Evolutionary conservation across 78 protist genomes (phyloP).

Genomic region (Creolimax fragrantissima): DNA sequence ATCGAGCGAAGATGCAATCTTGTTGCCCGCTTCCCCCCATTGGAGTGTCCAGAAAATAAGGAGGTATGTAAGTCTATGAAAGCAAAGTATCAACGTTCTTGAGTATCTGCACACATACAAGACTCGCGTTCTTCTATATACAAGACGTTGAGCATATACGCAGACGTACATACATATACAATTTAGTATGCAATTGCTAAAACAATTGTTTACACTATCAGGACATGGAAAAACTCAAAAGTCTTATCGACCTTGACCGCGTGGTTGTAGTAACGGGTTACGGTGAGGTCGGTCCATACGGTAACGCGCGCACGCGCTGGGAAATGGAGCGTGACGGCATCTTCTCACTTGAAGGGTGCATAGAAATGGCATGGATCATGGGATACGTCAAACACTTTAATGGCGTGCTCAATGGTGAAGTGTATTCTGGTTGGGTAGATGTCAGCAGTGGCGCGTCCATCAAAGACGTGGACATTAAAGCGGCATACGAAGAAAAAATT

Average conservation of each 20-base stretch:
- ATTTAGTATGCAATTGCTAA: not conserved
- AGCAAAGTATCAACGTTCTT: not conserved
- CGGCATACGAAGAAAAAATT: slow-evolving; percentile 25
- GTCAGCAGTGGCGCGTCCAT: slow-evolving; percentile 29
- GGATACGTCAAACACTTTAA: slow-evolving; percentile 31
- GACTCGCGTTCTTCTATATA: not conserved
- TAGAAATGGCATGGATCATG: slow-evolving; percentile 63
- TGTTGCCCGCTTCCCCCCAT: not conserved
- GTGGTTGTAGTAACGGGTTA: slow-evolving; percentile 47
- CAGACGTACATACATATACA: not conserved
- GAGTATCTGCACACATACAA: not conserved
- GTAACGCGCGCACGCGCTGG: slow-evolving; percentile 45
- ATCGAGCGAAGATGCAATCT: not conserved
- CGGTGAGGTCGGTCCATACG: slow-evolving; percentile 72
- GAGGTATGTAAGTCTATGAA: no score
- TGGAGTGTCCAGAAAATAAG: not conserved
- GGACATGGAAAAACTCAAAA: not conserved
- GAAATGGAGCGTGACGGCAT: slow-evolving; percentile 34
- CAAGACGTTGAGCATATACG: not conserved
- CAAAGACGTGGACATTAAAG: slow-evolving; percentile 25
- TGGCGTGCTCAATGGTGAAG: not conserved
- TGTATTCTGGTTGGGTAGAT: slow-evolving; percentile 48
- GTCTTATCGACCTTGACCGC: slow-evolving; percentile 29
- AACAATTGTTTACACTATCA: not conserved
- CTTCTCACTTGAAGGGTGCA: slow-evolving; percentile 55